These are phyloP conservation scores for Aspergillus floridensis DNA, from an alignment of 2,329 filamentous ascomycete species.

Conservation along the genomic window DNA sequence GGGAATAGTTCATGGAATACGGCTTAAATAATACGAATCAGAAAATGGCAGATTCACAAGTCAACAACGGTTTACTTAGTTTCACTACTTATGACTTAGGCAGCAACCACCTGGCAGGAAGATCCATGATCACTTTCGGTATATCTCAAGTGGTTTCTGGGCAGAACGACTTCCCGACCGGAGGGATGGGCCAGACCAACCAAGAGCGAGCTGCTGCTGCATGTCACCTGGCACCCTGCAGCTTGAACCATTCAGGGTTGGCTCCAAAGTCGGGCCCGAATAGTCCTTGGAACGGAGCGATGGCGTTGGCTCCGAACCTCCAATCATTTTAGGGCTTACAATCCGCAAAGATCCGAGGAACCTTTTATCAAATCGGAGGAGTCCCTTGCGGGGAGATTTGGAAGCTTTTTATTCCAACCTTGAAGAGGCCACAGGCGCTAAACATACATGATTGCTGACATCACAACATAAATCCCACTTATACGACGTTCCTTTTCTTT, in stretches of 20 bases:
- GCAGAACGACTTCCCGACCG: not conserved
- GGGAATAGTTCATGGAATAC: too few species aligned
- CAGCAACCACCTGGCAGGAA: not conserved
- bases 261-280: not conserved
- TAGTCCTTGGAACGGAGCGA: not conserved
- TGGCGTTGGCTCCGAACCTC: not conserved
- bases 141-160: not conserved
- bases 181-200: not conserved
- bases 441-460: slow-evolving; percentile 16
- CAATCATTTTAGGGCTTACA: not conserved
- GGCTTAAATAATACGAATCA: too few species aligned
- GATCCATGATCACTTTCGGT: not conserved
- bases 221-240: not conserved
- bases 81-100: not conserved
- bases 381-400: slow-evolving; percentile 2
- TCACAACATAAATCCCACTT: slow-evolving; percentile 12
- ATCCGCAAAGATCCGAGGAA: not conserved
- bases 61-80: too few species aligned
- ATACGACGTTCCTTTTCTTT: slow-evolving; percentile 5
- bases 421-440: slow-evolving; percentile 12
- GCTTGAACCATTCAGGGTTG: not conserved
- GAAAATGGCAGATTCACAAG: too few species aligned
- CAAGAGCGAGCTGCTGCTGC: not conserved
- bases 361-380: not conserved
- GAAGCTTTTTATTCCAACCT: not conserved